Evolutionary conservation across 768 basidiomycete genomes (phyloP), one percentile per base, ranked within the genome.

Genomic region (Termitomyces sp.): DNA sequence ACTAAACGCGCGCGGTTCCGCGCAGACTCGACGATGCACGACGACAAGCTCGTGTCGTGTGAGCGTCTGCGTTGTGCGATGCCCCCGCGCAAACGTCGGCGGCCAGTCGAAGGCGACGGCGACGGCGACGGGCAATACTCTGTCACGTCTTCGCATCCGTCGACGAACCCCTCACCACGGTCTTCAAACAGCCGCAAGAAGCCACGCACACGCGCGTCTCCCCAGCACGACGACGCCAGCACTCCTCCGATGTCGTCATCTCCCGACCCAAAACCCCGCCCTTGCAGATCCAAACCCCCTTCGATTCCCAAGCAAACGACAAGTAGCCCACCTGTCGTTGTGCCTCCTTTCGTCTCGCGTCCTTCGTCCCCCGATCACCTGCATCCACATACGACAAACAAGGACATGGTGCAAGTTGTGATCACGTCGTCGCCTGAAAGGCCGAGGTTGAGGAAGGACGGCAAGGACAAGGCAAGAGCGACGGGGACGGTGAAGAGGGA

Each of bases 1-100:
- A 53, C 70, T 39, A 91, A 81, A 70, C 87, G 90, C 44, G 90
- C 90, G 0, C 78, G 89, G 5, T 92, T 90, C 73, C 82, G 89
- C 49, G 82, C 84, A 5, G 90, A 92, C 68, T 86, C 90, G 16
- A 84, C 85, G 1, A 69, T 74, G 2, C 70, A 78, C 19, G 74
- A 88, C 57, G 90, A 92, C 66, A 91, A 84, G 66, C 78, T 91
- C 54, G 69, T 70, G 1, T 79, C 86, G 0, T 92, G 90, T 64
- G 68, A 76, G 23, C 67, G 69, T 3, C 63, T 81, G 11, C 77
- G 82, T 28, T 91, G 89, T 60, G 80, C 74, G 55, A 76, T 79
- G 30, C 75, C 73, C 9, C 67, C 64, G 1, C 64, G 66, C 65
- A 32, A 6, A 7, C n/a, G n/a, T n/a, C n/a, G n/a, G n/a, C n/a